Evolutionary conservation across 441 rosid species (phyloP), one percentile per base, ranked within the genome.

Genomic region (Gossypium lobatum): DNA sequence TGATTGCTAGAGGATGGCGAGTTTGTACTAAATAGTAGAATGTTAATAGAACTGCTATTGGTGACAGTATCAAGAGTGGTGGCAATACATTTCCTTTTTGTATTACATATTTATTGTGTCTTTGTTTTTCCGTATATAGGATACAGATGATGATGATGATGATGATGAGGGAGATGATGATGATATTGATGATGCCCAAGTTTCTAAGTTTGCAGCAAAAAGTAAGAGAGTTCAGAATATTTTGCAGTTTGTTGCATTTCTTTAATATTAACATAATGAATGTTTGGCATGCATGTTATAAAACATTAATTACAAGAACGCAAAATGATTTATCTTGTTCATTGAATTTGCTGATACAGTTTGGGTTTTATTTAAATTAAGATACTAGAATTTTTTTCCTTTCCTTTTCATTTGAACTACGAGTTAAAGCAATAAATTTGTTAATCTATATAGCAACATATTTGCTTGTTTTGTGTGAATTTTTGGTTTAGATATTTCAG

Each of bases 161-260:
- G 52, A 79, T 1, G 81, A 79, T 1, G 81, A 74, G 0, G 87
- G 79, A 2, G 89, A 87, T 0, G 87, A 79, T 0, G 87, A 80
- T 3, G 88, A 81, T 1, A 84, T 79, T 11, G 85, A 88, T 4
- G 90, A 83, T 31, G 64, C 79, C 13, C 77, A 73, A 7, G 82
- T 83, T 46, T 78, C 81, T 16, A 86, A 87, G 77, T 75, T 91
- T 71, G 83, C 83, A 21, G 87, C 89, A 0, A 91, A 89, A 82
- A 82, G 98, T 95, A 82, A 83, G 98, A 91, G 53, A 45, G 6
- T 66, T 76, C 16, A 14, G 57, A 23, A 37, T 20, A 1, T 54
- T 10, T 64, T 28, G 18, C 71, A 54, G 34, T 77, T 75, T 9
- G 48, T 60, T 55, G 57, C 17, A 17, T 50, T 53, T 70, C 18